These are phyloP conservation scores for Allomyces macrogynus DNA, from an alignment of 192 early-diverging fungal species.

Conservation along the genomic window DNA sequence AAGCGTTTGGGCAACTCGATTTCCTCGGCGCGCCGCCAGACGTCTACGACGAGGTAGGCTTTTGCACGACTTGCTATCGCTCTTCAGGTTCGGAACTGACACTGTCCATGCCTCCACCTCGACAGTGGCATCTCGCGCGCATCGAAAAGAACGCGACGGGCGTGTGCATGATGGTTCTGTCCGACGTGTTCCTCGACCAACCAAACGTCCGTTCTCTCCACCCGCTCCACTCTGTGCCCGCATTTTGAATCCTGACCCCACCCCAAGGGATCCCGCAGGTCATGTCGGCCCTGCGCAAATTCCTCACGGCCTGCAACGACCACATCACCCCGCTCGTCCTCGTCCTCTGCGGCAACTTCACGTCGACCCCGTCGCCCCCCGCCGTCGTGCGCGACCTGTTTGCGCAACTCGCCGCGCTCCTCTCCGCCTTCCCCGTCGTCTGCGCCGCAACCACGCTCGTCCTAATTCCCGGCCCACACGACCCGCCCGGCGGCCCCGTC, in stretches of 20 bases:
- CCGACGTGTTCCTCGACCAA: conserved; percentile 74
- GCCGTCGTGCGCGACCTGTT: conserved; percentile 10
- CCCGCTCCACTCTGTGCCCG: neutral
- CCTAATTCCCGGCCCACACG: conserved; percentile 73
- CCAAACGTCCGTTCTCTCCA: conserved; percentile 27
- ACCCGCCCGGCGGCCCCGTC: conserved; percentile 53
- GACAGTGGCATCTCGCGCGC: conserved; percentile 7
- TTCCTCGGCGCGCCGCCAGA: conserved; percentile 32
- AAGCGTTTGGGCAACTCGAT: conserved; percentile 26
- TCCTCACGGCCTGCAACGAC: conserved; percentile 55
- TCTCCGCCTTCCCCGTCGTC: conserved; percentile 40
- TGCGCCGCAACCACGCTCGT: conserved; percentile 48
- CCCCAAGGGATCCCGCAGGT: conserved; percentile 15
- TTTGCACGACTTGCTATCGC: conserved; percentile 4
- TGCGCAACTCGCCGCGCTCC: conserved; percentile 37
- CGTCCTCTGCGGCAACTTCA: conserved; percentile 72
- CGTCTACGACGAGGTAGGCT: conserved; percentile 24
- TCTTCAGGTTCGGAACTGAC: conserved; percentile 13
- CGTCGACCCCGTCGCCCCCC: conserved; percentile 42
- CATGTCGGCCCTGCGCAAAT: conserved; percentile 40
- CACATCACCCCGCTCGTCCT: conserved; percentile 56
- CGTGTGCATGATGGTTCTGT: conserved; percentile 55
- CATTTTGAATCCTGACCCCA: neutral
- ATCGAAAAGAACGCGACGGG: conserved; percentile 21
- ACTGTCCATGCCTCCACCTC: neutral